Percentiles rank a stretch among this genome's conserved stretches.
phyloP scores from a whole-genome alignment of 805 yeast genomes.

The Starmerella bacillaris region DNA sequence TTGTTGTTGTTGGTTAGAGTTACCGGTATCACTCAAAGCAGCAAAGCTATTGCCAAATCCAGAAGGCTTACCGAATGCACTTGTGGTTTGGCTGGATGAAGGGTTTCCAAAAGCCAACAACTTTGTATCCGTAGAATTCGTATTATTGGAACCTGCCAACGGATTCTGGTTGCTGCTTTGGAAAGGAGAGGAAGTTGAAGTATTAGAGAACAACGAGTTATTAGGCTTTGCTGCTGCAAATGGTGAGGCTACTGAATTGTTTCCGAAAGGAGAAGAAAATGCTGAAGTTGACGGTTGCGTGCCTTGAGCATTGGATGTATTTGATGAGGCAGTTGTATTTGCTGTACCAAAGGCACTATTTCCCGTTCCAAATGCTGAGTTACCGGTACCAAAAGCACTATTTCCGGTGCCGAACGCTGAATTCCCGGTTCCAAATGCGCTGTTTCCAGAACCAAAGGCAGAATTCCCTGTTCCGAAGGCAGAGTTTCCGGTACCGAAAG shows the following conservation, averaged over 20 bases:
- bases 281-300: constrained; percentile 2
- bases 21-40: neutral
- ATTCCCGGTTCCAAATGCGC: constrained; percentile 16
- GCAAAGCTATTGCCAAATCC: neutral
- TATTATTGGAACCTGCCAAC: too few species aligned
- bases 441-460: constrained; percentile 15
- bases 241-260: constrained; percentile 2
- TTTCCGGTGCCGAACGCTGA: constrained; percentile 19
- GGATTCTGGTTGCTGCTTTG: too few species aligned
- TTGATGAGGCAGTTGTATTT: too few species aligned
- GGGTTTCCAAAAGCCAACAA: neutral
- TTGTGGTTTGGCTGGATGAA: neutral
- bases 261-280: constrained; percentile 6
- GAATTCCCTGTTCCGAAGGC: constrained; percentile 10
- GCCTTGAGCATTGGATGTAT: too few species aligned
- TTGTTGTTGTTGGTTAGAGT: too few species aligned
- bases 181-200: too few species aligned
- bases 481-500: constrained; percentile 10
- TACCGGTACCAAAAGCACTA: constrained; percentile 13
- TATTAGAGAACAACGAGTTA: neutral
- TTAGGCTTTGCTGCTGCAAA: neutral
- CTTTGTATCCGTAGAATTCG: too few species aligned
- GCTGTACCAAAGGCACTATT: constrained; percentile 11
- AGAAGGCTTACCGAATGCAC: neutral
- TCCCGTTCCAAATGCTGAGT: constrained; percentile 12